Base-by-base conservation (phyloP, 2,329 filamentous ascomycete genomes). In the Arthrobotrys pseudoclavata region DNA sequence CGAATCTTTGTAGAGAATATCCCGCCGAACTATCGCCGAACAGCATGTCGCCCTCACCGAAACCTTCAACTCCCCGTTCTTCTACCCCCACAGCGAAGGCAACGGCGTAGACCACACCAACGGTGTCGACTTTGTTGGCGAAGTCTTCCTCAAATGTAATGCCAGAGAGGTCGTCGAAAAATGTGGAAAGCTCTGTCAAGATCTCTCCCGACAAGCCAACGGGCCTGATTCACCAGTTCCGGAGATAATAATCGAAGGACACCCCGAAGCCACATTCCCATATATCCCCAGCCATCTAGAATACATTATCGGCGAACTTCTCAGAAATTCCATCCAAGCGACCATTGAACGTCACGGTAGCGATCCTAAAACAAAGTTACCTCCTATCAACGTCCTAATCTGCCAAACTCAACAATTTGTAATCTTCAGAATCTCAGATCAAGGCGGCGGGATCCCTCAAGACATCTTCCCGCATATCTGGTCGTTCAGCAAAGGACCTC, bases 211-310 rank as follows among this genome's bases (percentile, higher is more conserved):
- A 78, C 88, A 90, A 70, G 91, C 91, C 62, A 94, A 96, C 81
- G 92, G 92, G 0, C 86, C 90, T 0, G 87, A 90, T 68, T 87
- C 90, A 0, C 85, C 87, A 62, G 88, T 99, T 1, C 96, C 96
- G 4, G 89, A 94, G 79, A 92, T 99, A 84, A 89, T 88, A 55
- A 87, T 99, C 71, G 88, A 91, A 79, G 96, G 96, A 22, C 94
- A 99, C 82, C 87, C 96, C 1, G 90, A 92, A 31, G 94, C 94
- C 3, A 97, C 91, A 34, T 99, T 99, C 82, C 96, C 96, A 0
- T 99, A 97, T 82, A 98, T 99, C 79, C 88, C 97, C 63, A 96
- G 91, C 82, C 96, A 98, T 83, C 88, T 99, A 63, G 95, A 99
- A 84, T 99, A 99, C 84, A 97, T 99, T 81, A 89, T 99, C 71